Evolutionary conservation across 805 yeast species (phyloP).

Genomic region (Candida rishiriensis): DNA sequence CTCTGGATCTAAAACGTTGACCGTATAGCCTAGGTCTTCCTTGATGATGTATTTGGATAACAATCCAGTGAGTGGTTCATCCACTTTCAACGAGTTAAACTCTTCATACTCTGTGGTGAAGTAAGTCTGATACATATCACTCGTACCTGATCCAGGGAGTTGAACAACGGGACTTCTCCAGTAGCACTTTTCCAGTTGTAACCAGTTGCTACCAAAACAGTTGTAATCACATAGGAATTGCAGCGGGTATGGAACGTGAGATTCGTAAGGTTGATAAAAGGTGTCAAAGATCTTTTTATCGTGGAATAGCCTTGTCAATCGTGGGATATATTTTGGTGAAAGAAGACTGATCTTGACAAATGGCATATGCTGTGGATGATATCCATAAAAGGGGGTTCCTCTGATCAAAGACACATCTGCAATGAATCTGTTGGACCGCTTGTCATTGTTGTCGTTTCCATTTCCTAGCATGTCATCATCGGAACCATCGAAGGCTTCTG

Average conservation of each 20-base stretch:
- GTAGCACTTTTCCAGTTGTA: constrained; percentile 40
- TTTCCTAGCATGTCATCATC: constrained; percentile 8
- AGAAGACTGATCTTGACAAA: constrained; percentile 66
- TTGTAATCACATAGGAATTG: constrained; percentile 85
- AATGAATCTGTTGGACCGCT: constrained; percentile 34
- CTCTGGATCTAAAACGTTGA: constrained; percentile 27
- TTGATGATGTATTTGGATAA: constrained; percentile 20
- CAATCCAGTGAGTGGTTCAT: constrained; percentile 31
- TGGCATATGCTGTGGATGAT: constrained; percentile 55
- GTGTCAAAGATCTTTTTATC: constrained; percentile 39
- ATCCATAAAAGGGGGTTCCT: constrained; percentile 85
- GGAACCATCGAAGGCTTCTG: constrained; percentile 11
- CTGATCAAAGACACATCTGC: constrained; percentile 62
- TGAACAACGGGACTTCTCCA: constrained; percentile 53
- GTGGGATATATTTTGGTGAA: constrained; percentile 54
- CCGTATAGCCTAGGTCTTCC: neutral
- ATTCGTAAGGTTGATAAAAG: constrained; percentile 56
- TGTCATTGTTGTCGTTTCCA: constrained; percentile 12
- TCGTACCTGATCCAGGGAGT: neutral
- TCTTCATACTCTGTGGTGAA: constrained; percentile 23
- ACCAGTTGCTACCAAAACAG: constrained; percentile 80
- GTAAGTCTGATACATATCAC: constrained; percentile 12
- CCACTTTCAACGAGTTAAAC: constrained; percentile 23
- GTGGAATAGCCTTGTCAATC: constrained; percentile 46
- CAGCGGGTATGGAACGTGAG: constrained; percentile 71